These are phyloP conservation scores for Candida boleticola DNA, from an alignment of 805 yeast species.

Conservation along the genomic window DNA sequence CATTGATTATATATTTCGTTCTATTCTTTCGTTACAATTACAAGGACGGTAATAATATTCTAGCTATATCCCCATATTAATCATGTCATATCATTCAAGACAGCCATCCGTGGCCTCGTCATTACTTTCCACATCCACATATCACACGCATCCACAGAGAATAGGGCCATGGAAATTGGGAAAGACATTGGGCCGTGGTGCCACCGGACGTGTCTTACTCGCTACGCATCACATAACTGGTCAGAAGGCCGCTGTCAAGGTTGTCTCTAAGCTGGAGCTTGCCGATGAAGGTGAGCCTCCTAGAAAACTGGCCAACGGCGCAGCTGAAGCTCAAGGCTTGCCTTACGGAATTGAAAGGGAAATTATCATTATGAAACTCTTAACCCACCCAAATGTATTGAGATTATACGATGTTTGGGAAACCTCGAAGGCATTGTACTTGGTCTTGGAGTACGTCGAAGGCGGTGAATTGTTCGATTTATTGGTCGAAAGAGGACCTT, in stretches of 20 bases:
- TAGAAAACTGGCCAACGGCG: conserved; percentile 10
- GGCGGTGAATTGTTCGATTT: conserved; percentile 86
- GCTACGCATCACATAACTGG: conserved; percentile 71
- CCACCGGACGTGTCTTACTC: conserved; percentile 75
- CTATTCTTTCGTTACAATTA: conserved; percentile 4
- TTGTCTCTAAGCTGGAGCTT: conserved; percentile 65
- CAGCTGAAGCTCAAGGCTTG: conserved; percentile 51
- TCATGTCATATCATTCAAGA: conserved; percentile 47
- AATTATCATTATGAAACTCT: conserved; percentile 92
- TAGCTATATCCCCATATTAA: neutral
- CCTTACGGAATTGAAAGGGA: conserved; percentile 98
- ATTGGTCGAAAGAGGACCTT: conserved; percentile 66
- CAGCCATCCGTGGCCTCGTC: conserved; percentile 62
- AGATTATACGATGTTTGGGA: conserved; percentile 98
- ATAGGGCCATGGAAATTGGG: conserved; percentile 87
- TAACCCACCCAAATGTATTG: conserved; percentile 91
- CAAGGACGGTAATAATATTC: neutral
- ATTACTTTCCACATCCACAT: conserved; percentile 43
- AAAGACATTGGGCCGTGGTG: conserved; percentile 76
- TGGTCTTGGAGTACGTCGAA: conserved; percentile 79
- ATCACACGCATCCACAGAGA: conserved; percentile 45
- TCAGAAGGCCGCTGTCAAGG: conserved; percentile 79
- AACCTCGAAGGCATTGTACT: conserved; percentile 80
- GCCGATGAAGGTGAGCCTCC: conserved; percentile 32
- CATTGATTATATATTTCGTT: neutral